Evolutionary conservation across 352 stramenopile genomes (phyloP).

Genomic region (Phytophthora europaea): DNA sequence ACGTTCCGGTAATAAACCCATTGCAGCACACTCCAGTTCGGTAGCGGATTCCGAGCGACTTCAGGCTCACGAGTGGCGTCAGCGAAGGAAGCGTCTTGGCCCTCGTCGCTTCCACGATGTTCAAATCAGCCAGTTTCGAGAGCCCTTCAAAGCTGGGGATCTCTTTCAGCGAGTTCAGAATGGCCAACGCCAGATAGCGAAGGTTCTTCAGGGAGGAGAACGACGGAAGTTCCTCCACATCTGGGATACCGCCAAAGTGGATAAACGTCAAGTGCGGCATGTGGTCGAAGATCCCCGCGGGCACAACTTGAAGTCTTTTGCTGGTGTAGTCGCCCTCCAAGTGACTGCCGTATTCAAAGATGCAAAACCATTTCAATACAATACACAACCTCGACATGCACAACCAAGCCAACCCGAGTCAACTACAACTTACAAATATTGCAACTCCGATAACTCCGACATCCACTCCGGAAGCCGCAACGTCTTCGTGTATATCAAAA

Average conservation of each 20-base stretch:
- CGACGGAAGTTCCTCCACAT: constrained; percentile 44
- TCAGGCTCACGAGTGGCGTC: constrained; percentile 17
- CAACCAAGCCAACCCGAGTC: background rate
- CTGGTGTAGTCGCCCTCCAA: constrained; percentile 50
- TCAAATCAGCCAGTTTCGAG: constrained; percentile 26
- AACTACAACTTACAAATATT: constrained; percentile 44
- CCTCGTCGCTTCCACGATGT: constrained; percentile 38
- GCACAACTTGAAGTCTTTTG: constrained; percentile 36
- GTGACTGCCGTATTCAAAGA: constrained; percentile 18
- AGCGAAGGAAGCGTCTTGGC: constrained; percentile 36
- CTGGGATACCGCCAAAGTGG: constrained; percentile 46
- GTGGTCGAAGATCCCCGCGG: constrained; percentile 41
- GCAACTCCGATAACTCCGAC: constrained; percentile 35
- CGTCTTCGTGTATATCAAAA: constrained; percentile 50
- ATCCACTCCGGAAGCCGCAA: constrained; percentile 33
- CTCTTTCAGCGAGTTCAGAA: constrained; percentile 27
- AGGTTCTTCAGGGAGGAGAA: constrained; percentile 44
- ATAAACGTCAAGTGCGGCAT: constrained; percentile 54
- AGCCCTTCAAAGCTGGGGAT: constrained; percentile 43
- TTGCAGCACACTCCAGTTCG: constrained; percentile 47
- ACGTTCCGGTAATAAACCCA: constrained; percentile 36
- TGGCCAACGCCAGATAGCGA: constrained; percentile 49
- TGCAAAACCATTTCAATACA: no score
- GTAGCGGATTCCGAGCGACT: constrained; percentile 35
- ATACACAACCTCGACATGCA: no score